Evolutionary conservation across 179 eudicot species (phyloP), one percentile per base, ranked within the genome.

Genomic region (Dionaea muscipula): DNA sequence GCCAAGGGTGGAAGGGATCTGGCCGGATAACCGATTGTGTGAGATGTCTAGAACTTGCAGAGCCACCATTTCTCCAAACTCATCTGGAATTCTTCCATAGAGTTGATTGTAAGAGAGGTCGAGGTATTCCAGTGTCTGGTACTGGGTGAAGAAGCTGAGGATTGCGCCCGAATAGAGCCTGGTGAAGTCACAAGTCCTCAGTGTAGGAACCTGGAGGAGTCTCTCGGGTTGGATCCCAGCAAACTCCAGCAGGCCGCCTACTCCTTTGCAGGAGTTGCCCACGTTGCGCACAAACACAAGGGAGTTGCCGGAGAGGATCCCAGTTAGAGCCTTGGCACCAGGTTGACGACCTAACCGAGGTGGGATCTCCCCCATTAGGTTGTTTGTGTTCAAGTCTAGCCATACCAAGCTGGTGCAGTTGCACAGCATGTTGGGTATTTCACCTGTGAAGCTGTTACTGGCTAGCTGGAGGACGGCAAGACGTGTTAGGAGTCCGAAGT

Each of bases 201-300:
- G 59, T 0, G 84, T 68, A 0, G 98, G 98, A 7, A 87, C 75
- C 53, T 91, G 91, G 19, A 60, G 48, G 28, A 87, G 66, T 67
- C 98, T 80, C 61, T 91, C 96, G 0, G 98, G 81, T n/a, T 93
- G 80, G 36, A 91, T 91, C n/a, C 96, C 98, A 4, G 95, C 76
- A 45, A 91, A 87, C 62, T 91, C 98, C 1, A 91, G 82, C 56
- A 91, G 68, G 19, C 98, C 96, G n/a, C 98, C 98, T 16, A 91
- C 85, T 40, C 98, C 98, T 67, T 80, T 82, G 61, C 98, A 91
- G 0, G 94, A 78, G 60, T 84, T 91, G 9, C 98, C 98, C 19
- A 91, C 80, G 51, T 91, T 91, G 18, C 98, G 58, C 9, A 91
- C 96, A 51, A 91, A 91, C 10, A 87, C 84, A 45, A 91, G 38